Base-by-base conservation (phyloP, 257 asterid genomes). In the Gynochthodes officinalis region DNA sequence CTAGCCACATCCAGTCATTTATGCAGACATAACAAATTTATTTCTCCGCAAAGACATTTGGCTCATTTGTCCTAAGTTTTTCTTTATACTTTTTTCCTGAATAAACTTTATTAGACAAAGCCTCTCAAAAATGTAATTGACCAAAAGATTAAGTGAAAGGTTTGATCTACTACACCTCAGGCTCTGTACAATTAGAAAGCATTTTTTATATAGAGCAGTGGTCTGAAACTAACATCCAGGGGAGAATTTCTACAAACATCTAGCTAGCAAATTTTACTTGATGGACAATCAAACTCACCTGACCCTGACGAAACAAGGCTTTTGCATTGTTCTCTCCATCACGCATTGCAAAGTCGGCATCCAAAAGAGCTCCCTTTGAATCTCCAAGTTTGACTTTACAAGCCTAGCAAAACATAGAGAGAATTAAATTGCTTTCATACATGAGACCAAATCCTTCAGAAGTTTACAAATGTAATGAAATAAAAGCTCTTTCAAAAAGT, bases 221-320 rank as follows among this genome's bases (percentile, higher is more conserved):
- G 14, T 68, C 55, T 19, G 6, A 53, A 8, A 4, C 13, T 55
- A 55, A 55, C 16, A 55, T 53, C 13, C 13, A 55, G 62, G 35
- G 25, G 1, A 55, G 19, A 12, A 11, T 42, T 25, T 30, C 6
- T 35, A 7, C 35, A 62, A 62, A 59, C 33, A 33, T 7, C 4
- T 11, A 71, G 33, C 0, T 21, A 4, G 25, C 30, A 12, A 32
- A 50, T 14, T 28, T 52, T 33, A 69, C 44, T 14, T 4, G 37
- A 69, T 69, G 49, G 37, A 19, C n/a, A 33, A 58, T 30, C 50
- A 52, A 30, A 82, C 70, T 69, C 75, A 94, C 99, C 97, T 95
- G 99, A 71, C 99, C 99, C 85, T 90, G 98, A 67, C 99, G 95
- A 82, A 87, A 95, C 81, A 91, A 85, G 72, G 98, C 99, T 86